Base-by-base conservation (phyloP, 345 rosid species). In the Populus euphratica region DNA sequence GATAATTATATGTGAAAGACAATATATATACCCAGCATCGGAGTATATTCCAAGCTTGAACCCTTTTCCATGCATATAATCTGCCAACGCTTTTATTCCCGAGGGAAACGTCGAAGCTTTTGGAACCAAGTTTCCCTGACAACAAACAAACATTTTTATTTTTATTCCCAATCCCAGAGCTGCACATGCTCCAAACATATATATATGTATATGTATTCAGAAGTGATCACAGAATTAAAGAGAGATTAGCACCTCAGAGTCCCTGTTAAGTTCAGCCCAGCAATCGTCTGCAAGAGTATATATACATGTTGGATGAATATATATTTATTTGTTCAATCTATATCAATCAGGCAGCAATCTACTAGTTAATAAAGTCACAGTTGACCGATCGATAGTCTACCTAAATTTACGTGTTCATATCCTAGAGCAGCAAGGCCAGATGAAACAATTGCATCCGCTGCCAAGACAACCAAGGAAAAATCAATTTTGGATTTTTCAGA, bases 11-110 rank as follows among this genome's bases (percentile, higher is more conserved):
- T 4, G 36, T 33, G 36, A 33, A 33, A 33, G 36, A 33, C 5
- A 33, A 33, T 33, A 33, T 33, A 33, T 33, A 6, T 86, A 92
- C 98, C 98, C 96, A 5, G 98, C 98, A 89, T 91, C 96, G 0
- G 92, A 86, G 79, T 94, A 94, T 68, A 94, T 90, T 59, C 98
- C 98, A 6, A 94, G 90, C 86, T 94, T 94, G 82, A 94, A 92
- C 31, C 98, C 98, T 77, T 92, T 92, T 70, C 79, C 71, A 73
- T 94, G 97, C 64, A 91, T 91, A 86, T 94, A 90, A 80, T 92
- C 93, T 39, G 98, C 96, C 72, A 94, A 83, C 1, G 90, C 87
- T 71, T 89, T 92, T 20, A 94, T 90, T 67, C 98, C 98, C 74
- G 97, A 91, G 23, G 98, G 96, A 77, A 94, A 92, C 16, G 91